phyloP scores from a whole-genome alignment of 2,329 filamentous ascomycete species.

The Trichocomaceae sp. region DNA sequence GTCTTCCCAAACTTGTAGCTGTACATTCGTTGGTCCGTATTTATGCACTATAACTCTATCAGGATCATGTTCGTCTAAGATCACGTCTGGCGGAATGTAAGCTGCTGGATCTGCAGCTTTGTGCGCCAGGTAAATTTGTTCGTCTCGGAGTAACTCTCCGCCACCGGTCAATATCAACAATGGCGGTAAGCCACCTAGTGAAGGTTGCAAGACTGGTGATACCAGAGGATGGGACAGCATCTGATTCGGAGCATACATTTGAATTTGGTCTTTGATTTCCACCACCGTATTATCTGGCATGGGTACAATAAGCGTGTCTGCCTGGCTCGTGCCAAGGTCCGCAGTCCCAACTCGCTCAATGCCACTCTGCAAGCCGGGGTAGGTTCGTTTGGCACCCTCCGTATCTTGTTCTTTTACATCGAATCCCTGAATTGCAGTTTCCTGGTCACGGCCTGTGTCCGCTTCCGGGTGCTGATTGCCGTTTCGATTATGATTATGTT shows the following conservation, averaged over 20 bases:
- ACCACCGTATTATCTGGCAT: slow-evolving; percentile 62
- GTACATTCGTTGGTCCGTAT: slow-evolving; percentile 80
- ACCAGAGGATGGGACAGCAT: slow-evolving; percentile 81
- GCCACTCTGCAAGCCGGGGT: slow-evolving; percentile 20
- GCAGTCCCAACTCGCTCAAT: slow-evolving; percentile 16
- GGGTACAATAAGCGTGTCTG: slow-evolving; percentile 54
- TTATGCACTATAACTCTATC: slow-evolving; percentile 49
- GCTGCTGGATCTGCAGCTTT: slow-evolving; percentile 78
- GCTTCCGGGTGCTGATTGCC: slow-evolving; percentile 12
- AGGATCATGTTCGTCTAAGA: slow-evolving; percentile 57
- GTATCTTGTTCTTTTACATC: slow-evolving; percentile 6
- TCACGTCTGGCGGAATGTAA: slow-evolving; percentile 63
- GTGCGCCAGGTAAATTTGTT: slow-evolving; percentile 91
- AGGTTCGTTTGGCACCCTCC: slow-evolving; percentile 14
- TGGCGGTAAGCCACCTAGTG: slow-evolving; percentile 81
- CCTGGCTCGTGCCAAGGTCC: slow-evolving; percentile 14
- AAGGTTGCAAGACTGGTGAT: slow-evolving; percentile 80
- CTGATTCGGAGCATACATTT: slow-evolving; percentile 78
- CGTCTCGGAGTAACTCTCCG: slow-evolving; percentile 81
- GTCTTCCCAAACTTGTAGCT: slow-evolving; percentile 94
- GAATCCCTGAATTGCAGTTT: slow-evolving; percentile 16
- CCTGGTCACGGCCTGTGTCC: slow-evolving; percentile 8
- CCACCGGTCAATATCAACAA: slow-evolving; percentile 81
- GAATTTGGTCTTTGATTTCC: slow-evolving; percentile 83
- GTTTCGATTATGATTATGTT: neutral